These are phyloP conservation scores for Linanthus parryae DNA, from an alignment of 148 eudicot species.

Conservation along the genomic window DNA sequence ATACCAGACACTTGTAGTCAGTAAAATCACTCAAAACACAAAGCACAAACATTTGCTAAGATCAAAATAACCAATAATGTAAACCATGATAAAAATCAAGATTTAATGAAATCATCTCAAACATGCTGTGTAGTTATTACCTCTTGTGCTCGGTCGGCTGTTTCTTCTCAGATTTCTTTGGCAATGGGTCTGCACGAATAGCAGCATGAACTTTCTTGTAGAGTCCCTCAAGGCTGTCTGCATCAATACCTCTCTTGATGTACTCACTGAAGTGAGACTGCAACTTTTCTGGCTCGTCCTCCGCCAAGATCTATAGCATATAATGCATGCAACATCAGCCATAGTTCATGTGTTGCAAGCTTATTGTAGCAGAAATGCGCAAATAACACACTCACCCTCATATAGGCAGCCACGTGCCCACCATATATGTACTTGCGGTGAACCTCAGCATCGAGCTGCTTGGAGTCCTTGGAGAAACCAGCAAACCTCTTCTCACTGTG, in stretches of 20 bases:
- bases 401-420: conserved; percentile 73
- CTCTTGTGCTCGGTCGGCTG: conserved; percentile 64
- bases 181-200: conserved; percentile 52
- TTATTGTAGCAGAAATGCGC: no score
- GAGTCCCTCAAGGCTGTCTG: conserved; percentile 50
- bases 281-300: conserved; percentile 73
- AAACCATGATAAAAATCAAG: neutral
- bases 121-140: conserved; percentile 10
- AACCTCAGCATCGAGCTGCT: conserved; percentile 65
- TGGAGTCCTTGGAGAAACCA: conserved; percentile 59
- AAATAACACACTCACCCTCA: conserved; percentile 41
- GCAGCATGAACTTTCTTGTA: conserved; percentile 67
- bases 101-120: neutral
- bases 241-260: conserved; percentile 43
- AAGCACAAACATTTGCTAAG: no score
- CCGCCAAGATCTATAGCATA: conserved; percentile 50
- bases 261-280: conserved; percentile 53
- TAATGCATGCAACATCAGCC: no score
- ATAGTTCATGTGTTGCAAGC: no score
- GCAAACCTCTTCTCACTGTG: conserved; percentile 83
- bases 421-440: conserved; percentile 70
- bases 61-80: no score
- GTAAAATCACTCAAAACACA: neutral
- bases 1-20: neutral
- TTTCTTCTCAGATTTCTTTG: conserved; percentile 45